Evolutionary conservation across 345 rosid species (phyloP).

Genomic region (Corchorus olitorius): DNA sequence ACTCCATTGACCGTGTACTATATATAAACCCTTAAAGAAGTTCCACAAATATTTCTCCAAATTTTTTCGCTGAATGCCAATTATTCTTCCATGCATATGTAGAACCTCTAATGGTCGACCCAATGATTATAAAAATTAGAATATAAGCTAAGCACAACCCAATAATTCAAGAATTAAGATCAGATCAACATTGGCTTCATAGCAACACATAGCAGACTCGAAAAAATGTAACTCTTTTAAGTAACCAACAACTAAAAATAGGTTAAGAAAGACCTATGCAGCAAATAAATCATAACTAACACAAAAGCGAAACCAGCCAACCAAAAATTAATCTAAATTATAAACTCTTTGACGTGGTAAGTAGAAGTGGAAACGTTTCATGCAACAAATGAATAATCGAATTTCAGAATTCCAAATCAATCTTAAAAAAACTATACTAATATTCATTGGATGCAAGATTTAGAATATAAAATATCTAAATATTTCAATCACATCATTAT

Average conservation of each 20-base stretch:
- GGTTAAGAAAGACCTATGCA: neutral
- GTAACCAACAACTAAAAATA: neutral
- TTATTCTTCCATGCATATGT: neutral
- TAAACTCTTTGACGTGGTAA: neutral
- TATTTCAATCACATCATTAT: slow-evolving; percentile 2
- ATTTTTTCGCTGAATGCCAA: neutral
- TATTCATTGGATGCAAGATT: slow-evolving; percentile 5
- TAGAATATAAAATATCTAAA: neutral
- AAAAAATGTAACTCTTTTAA: neutral
- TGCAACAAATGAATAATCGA: slow-evolving; percentile 9
- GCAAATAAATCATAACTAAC: neutral
- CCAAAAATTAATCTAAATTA: neutral
- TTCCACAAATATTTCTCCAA: neutral
- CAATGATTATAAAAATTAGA: neutral
- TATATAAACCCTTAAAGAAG: too few species aligned
- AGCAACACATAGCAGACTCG: neutral
- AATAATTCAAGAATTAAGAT: neutral
- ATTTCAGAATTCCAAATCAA: slow-evolving; percentile 2
- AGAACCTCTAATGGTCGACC: neutral
- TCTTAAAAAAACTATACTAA: neutral
- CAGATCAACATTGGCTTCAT: neutral
- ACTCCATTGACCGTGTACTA: too few species aligned
- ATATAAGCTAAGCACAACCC: too few species aligned
- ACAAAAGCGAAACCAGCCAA: neutral
- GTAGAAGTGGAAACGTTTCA: slow-evolving; percentile 2